phyloP scores from a whole-genome alignment of 2,329 filamentous ascomycete species.

The Fusarium chaquense region DNA sequence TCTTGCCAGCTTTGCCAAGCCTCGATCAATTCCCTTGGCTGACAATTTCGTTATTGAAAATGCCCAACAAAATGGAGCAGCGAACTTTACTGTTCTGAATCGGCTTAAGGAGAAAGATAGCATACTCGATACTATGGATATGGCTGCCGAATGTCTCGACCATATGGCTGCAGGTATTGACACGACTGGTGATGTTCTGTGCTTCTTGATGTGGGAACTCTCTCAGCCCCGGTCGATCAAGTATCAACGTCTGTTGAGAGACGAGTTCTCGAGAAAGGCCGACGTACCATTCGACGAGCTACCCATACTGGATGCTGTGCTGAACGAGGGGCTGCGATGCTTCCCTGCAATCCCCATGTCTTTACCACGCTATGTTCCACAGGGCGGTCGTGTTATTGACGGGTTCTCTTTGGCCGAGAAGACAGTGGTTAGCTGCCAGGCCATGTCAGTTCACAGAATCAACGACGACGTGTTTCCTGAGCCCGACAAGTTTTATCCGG shows the following conservation, averaged over 20 bases:
- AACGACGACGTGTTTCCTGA: slow-evolving; percentile 78
- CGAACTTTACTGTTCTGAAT: slow-evolving; percentile 68
- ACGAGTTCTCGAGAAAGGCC: slow-evolving; percentile 62
- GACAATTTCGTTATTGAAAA: slow-evolving; percentile 69
- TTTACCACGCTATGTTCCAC: slow-evolving; percentile 70
- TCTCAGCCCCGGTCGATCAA: slow-evolving; percentile 67
- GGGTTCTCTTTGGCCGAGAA: slow-evolving; percentile 65
- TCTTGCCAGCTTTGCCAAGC: slow-evolving; percentile 63
- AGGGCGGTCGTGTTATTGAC: slow-evolving; percentile 66
- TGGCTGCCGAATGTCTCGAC: slow-evolving; percentile 76
- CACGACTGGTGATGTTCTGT: slow-evolving; percentile 76
- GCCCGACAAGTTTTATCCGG: slow-evolving; percentile 81
- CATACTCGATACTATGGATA: slow-evolving; percentile 64
- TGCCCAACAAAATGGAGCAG: slow-evolving; percentile 59
- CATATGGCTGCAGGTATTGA: slow-evolving; percentile 80
- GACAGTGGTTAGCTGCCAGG: slow-evolving; percentile 71
- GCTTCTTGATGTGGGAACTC: slow-evolving; percentile 78
- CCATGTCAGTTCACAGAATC: slow-evolving; percentile 70
- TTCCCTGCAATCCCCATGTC: slow-evolving; percentile 76
- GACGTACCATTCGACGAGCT: slow-evolving; percentile 61
- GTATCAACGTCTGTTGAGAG: slow-evolving; percentile 64
- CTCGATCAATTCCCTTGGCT: slow-evolving; percentile 69
- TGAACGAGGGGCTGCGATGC: slow-evolving; percentile 71
- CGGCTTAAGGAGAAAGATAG: slow-evolving; percentile 66
- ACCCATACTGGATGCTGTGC: slow-evolving; percentile 71